Conservation (phyloP, 2,329 filamentous ascomycete species). For the Ophiostoma himal-ulmi region DNA sequence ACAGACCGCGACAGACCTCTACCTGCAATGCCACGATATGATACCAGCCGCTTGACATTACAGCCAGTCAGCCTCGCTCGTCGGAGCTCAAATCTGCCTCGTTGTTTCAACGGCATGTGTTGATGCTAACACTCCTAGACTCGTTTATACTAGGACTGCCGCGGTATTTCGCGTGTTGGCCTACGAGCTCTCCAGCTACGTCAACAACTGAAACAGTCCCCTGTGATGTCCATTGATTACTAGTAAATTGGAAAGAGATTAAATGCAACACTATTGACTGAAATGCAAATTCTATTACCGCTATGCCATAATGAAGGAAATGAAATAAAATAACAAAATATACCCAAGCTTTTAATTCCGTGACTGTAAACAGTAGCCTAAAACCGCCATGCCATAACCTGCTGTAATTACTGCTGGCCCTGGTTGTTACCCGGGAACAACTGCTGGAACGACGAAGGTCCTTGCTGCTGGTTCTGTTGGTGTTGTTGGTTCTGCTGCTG, state of each 20-base stretch:
- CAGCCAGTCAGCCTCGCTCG: background rate
- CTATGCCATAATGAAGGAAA: background rate
- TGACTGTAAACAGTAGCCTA: background rate
- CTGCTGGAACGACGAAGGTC: conserved; percentile 20
- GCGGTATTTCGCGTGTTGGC: too few relatives aligned
- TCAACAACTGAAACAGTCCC: background rate
- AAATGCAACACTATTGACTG: background rate
- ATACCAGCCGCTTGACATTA: background rate
- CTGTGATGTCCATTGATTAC: background rate
- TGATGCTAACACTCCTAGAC: background rate
- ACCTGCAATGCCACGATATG: background rate
- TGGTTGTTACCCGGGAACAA: conserved; percentile 19
- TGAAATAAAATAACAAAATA: background rate
- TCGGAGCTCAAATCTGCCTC: background rate
- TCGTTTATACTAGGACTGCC: background rate
- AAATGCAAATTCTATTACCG: background rate
- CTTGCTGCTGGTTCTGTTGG: conserved; percentile 10
- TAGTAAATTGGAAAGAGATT: background rate
- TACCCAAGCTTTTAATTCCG: background rate
- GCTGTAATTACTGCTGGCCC: conserved; percentile 12
- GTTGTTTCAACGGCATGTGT: background rate
- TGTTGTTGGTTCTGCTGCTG: conserved; percentile 17
- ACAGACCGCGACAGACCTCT: background rate
- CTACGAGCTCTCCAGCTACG: background rate
- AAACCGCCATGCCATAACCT: background rate